Evolutionary conservation across 495 filamentous ascomycete genomes (phyloP).

Genomic region (Aspergillus avenaceus): DNA sequence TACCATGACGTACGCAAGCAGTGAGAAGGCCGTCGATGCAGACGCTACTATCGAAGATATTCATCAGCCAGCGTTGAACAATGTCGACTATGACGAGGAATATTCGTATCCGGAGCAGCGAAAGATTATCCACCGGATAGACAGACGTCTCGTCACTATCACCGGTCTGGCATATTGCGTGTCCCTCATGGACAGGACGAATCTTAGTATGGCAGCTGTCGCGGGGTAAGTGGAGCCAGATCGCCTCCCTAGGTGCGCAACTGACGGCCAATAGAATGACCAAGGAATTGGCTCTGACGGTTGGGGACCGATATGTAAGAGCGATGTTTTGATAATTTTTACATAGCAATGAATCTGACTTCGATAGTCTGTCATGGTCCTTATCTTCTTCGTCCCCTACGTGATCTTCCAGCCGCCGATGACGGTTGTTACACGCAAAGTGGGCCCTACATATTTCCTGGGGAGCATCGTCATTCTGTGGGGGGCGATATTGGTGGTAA

Average conservation of each 20-base stretch:
- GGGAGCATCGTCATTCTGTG: constrained; percentile 48
- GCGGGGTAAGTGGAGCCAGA: constrained; percentile 40
- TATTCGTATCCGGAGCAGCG: constrained; percentile 33
- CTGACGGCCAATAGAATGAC: constrained; percentile 35
- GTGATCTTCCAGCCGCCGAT: constrained; percentile 59
- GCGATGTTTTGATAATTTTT: background rate
- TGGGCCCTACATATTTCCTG: constrained; percentile 57
- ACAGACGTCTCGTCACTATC: constrained; percentile 59
- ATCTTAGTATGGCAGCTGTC: constrained; percentile 59
- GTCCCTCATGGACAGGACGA: constrained; percentile 65
- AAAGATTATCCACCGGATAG: constrained; percentile 55
- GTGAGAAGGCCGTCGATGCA: constrained; percentile 21
- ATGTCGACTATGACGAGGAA: constrained; percentile 29
- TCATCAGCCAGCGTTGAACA: constrained; percentile 8
- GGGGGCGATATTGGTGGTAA: constrained; percentile 44
- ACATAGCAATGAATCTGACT: background rate
- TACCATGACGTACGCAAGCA: constrained; percentile 8
- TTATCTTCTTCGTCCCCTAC: constrained; percentile 67
- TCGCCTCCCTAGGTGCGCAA: background rate
- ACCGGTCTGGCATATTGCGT: constrained; percentile 63
- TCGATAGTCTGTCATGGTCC: constrained; percentile 49
- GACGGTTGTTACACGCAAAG: constrained; percentile 53
- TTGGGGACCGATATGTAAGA: constrained; percentile 37
- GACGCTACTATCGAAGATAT: constrained; percentile 31
- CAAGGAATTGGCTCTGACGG: constrained; percentile 44